These are phyloP conservation scores for Exophiala mesophila DNA, from an alignment of 2,329 filamentous ascomycete genomes.

Conservation along the genomic window DNA sequence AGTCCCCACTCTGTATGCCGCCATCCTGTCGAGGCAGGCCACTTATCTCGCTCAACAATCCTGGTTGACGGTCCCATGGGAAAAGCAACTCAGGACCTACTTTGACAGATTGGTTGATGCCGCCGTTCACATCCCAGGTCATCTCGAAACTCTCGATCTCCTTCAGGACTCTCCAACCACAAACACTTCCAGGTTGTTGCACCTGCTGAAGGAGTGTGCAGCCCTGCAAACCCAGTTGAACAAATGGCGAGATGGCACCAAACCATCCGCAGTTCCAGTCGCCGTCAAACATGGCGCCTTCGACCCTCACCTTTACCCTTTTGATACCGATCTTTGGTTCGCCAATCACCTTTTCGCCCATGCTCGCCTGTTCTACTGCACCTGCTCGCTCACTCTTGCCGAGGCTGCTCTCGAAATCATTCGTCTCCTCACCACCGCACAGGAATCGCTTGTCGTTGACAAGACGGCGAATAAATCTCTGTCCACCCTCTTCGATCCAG, in stretches of 20 bases:
- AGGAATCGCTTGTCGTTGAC: slow-evolving; percentile 7
- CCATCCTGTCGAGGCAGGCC: slow-evolving; percentile 26
- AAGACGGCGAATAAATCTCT: slow-evolving; percentile 4
- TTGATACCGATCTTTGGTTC: slow-evolving; percentile 20
- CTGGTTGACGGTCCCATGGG: slow-evolving; percentile 37
- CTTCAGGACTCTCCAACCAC: slow-evolving; percentile 10
- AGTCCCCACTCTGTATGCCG: slow-evolving; percentile 21
- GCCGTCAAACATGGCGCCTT: slow-evolving; percentile 13
- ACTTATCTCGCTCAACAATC: slow-evolving; percentile 30
- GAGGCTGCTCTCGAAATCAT: slow-evolving; percentile 16
- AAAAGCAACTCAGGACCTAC: slow-evolving; percentile 29
- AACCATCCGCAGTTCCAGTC: slow-evolving; percentile 13
- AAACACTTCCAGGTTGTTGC: neutral
- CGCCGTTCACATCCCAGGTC: slow-evolving; percentile 30
- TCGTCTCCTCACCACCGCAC: slow-evolving; percentile 4
- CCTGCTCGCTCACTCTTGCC: slow-evolving; percentile 17
- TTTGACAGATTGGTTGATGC: slow-evolving; percentile 34
- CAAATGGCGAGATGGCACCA: slow-evolving; percentile 20
- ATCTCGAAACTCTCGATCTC: slow-evolving; percentile 31
- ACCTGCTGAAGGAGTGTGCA: slow-evolving; percentile 12
- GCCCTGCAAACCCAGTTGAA: slow-evolving; percentile 15
- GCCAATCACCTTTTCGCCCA: slow-evolving; percentile 23
- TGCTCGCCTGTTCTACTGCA: slow-evolving; percentile 21
- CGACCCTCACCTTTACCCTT: slow-evolving; percentile 19
- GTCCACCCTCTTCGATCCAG: slow-evolving; percentile 9